These are phyloP conservation scores for Geotrichum reessii DNA, from an alignment of 1,139 yeast genomes.

Conservation along the genomic window DNA sequence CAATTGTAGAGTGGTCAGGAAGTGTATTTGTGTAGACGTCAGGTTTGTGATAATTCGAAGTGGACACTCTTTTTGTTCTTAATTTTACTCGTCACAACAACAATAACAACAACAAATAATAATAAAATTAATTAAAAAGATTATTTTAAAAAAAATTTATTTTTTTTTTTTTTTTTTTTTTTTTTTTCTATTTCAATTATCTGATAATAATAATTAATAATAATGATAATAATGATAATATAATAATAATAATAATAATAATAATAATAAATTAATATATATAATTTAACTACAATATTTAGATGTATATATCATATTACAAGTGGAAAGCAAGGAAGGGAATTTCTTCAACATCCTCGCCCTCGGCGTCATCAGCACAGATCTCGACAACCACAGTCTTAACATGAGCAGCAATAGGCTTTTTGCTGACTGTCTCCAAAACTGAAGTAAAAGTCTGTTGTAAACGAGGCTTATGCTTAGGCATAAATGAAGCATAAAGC, in stretches of 20 bases:
- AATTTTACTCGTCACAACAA: too few species aligned
- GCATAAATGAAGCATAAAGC: slow-evolving; percentile 89
- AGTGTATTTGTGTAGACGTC: not conserved
- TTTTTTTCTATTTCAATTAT: not conserved
- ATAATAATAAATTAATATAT: too few species aligned
- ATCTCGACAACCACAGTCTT: slow-evolving; percentile 79
- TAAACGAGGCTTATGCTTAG: slow-evolving; percentile 80
- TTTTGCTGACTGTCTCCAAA: slow-evolving; percentile 76
- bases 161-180: too few species aligned
- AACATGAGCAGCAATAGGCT: slow-evolving; percentile 70
- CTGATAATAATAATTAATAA: not conserved
- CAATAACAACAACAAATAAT: too few species aligned
- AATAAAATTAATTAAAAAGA: too few species aligned
- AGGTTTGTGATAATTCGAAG: not conserved
- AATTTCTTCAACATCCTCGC: slow-evolving; percentile 89
- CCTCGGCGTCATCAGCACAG: slow-evolving; percentile 86
- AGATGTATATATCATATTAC: not conserved
- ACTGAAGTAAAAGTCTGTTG: slow-evolving; percentile 62
- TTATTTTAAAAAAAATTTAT: too few species aligned
- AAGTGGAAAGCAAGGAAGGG: slow-evolving; percentile 56
- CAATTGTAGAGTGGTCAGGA: not conserved
- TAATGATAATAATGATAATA: too few species aligned
- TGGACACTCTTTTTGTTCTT: too few species aligned
- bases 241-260: too few species aligned
- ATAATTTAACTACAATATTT: not conserved